Conservation (phyloP, 176 grass and related monocot genomes). For the Oryza officinalis region DNA sequence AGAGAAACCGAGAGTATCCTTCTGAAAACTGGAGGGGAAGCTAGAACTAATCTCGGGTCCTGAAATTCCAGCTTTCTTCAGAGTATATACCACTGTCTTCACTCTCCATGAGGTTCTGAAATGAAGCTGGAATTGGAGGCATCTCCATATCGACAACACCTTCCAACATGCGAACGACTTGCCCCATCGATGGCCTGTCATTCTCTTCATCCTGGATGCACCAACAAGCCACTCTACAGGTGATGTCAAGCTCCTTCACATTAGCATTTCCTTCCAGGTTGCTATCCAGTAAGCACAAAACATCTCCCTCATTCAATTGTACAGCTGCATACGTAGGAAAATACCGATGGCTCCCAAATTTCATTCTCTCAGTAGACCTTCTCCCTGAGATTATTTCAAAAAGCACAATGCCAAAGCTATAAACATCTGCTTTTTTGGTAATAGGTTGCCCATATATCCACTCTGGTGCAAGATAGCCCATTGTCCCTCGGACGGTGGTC, state of each 20-base stretch:
- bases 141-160: constrained; percentile 22
- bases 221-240: constrained; percentile 53
- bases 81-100: constrained; percentile 22
- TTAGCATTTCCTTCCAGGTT: constrained; percentile 37
- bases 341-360: constrained; percentile 7
- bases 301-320: constrained; percentile 46
- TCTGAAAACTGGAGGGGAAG: neutral
- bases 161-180: constrained; percentile 53
- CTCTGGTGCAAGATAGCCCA: constrained; percentile 58
- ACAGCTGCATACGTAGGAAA: constrained; percentile 39
- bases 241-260: constrained; percentile 29
- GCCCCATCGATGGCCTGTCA: constrained; percentile 42
- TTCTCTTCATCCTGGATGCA: constrained; percentile 56
- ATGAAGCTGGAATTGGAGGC: constrained; percentile 42
- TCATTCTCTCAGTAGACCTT: constrained; percentile 30
- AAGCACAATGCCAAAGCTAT: constrained; percentile 62
- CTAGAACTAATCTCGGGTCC: neutral
- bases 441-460: constrained; percentile 50
- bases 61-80: constrained; percentile 2
- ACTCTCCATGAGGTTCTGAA: constrained; percentile 36
- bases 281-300: constrained; percentile 42
- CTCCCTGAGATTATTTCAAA: constrained; percentile 53
- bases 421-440: constrained; percentile 57
- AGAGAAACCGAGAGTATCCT: neutral
- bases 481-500: constrained; percentile 53